A percentile compares a stretch with the other conserved stretches of the same genome.
These are phyloP conservation scores for Colletotrichum lupini DNA, from an alignment of 2,329 filamentous ascomycete species.

Conservation along the genomic window DNA sequence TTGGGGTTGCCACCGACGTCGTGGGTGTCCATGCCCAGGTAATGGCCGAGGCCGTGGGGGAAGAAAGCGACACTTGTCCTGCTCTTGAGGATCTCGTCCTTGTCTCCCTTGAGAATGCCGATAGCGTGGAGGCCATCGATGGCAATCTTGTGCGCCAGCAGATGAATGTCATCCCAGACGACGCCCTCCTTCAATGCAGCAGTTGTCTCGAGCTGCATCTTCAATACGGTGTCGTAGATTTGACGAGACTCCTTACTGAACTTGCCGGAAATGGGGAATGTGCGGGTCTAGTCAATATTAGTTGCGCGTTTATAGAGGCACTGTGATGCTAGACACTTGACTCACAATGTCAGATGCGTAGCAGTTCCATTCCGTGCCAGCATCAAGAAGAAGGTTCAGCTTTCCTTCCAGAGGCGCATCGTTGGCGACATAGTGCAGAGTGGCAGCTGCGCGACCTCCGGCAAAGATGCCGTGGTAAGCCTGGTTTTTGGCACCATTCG, in stretches of 20 bases:
- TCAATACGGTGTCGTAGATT: constrained; percentile 85
- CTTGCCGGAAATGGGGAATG: constrained; percentile 82
- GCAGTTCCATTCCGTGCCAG: constrained; percentile 80
- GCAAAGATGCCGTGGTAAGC: constrained; percentile 91
- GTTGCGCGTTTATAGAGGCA: not conserved
- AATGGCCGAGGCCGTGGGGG: constrained; percentile 91
- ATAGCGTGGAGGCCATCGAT: constrained; percentile 82
- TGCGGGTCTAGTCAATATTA: constrained; percentile 75
- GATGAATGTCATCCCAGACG: constrained; percentile 84
- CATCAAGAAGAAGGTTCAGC: constrained; percentile 85
- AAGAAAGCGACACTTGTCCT: constrained; percentile 92
- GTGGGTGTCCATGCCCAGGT: constrained; percentile 92
- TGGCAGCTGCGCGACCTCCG: constrained; percentile 81
- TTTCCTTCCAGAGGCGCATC: constrained; percentile 76
- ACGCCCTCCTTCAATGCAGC: constrained; percentile 78
- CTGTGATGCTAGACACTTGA: not conserved
- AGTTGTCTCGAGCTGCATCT: constrained; percentile 87
- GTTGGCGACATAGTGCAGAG: constrained; percentile 89
- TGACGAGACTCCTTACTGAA: constrained; percentile 77
- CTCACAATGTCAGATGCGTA: constrained; percentile 74
- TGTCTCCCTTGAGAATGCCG: constrained; percentile 76
- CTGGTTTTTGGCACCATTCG: constrained; percentile 81
- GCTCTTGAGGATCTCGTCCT: constrained; percentile 79
- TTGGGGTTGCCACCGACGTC: constrained; percentile 85
- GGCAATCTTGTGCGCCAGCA: constrained; percentile 82